A percentile compares a stretch with the other conserved stretches of the same genome.
These are phyloP conservation scores for Toxoplasma gondii DNA, from an alignment of 169 alveolate species.

Conservation along the genomic window DNA sequence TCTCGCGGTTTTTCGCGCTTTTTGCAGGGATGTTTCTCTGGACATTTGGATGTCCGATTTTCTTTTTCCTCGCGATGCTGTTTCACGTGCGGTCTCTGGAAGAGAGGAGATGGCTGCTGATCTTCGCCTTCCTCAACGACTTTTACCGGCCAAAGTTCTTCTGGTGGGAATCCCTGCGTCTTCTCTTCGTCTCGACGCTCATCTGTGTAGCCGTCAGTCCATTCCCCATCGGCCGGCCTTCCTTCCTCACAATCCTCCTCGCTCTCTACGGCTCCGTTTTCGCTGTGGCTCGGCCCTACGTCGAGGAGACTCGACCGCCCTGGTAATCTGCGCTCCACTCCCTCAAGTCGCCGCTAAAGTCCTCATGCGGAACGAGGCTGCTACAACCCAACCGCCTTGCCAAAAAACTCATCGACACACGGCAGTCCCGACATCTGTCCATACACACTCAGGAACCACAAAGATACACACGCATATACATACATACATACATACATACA, in stretches of 20 bases:
- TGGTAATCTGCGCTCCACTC: neutral
- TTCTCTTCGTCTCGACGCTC: neutral
- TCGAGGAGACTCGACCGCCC: neutral
- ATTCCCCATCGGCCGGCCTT: neutral
- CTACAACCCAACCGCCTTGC: no score
- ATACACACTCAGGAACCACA: no score
- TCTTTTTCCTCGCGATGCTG: neutral
- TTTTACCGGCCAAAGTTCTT: neutral
- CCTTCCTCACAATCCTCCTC: neutral
- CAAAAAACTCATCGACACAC: no score
- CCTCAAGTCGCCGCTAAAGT: neutral
- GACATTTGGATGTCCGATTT: neutral
- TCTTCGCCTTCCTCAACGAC: neutral
- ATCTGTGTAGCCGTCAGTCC: neutral
- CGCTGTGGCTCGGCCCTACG: conserved; percentile 6
- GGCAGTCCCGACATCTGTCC: no score
- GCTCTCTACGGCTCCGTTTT: conserved; percentile 4
- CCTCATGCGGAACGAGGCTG: no score
- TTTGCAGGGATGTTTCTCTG: neutral
- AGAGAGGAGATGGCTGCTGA: neutral
- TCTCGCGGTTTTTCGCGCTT: neutral
- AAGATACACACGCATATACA: neutral
- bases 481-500: neutral
- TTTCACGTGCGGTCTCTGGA: neutral
- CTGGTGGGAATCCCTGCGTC: neutral